Base-by-base conservation (phyloP, 805 yeast genomes). In the Ogataea parapolymorpha region DNA sequence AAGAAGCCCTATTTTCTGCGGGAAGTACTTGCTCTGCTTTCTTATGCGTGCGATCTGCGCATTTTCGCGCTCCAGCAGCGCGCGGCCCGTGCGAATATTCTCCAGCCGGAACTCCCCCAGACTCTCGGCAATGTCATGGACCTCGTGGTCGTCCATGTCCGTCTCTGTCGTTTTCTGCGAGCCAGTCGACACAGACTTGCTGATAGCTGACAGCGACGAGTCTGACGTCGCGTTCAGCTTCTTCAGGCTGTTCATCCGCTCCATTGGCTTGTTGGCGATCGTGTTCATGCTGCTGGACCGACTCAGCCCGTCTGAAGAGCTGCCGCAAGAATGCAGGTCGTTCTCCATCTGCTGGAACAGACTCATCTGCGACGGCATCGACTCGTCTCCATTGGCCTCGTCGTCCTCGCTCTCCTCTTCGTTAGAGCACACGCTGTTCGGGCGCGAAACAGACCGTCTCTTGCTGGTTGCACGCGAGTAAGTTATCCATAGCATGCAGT, bases 401-500 rank as follows among this genome's bases (percentile, higher is more conserved):
- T 33, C 43, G 9, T 25, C 37, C 24, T 28, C 38, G 18, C 27
- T 41, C 22, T 39, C 45, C 18, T 33, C 39, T 9, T 34, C 37
- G 15, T 12, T 26, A 10, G 20, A 20, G 5, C 14, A 14, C 13
- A 23, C 41, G n/a, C 30, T 36, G 17, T 23, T 24, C 7, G 27
- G 16, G 8, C 38, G 20, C 6, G 43, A 41, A 7, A 17, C 31
- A 20, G 35, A 5, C 11, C 31, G 23, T 5, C 16, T 14, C 10
- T 34, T 31, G 12, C 45, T 11, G 5, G 45, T 14, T 26, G 62
- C 56, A 53, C 91, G 78, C 1, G 91, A 82, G 58, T 85, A 89
- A 0, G 96, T 87, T 9, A 91, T 74, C 97, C 97, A 91, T 15
- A 90, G 62, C 3, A 86, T 79, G 38, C 74, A 72, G 6, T 80